These are phyloP conservation scores for Abrus precatorius DNA, from an alignment of 306 rosid species.

Conservation along the genomic window DNA sequence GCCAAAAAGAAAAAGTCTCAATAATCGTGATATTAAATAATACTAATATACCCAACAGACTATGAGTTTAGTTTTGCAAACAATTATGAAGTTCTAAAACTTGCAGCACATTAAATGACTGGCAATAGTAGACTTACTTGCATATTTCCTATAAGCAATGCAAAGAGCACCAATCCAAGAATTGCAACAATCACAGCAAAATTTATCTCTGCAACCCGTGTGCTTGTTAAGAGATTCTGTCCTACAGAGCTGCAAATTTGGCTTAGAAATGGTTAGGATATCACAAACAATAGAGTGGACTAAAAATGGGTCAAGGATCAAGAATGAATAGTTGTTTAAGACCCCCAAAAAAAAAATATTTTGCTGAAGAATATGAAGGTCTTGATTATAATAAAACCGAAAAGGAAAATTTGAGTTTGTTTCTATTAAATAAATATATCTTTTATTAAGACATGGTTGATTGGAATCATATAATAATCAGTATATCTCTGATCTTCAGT, in stretches of 20 bases:
- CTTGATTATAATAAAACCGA: not conserved
- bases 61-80: constrained; percentile 1
- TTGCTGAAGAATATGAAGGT: not conserved
- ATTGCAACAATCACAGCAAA: constrained; percentile 65
- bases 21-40: not conserved
- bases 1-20: not conserved
- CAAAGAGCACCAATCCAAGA: constrained; percentile 69
- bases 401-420: not conserved
- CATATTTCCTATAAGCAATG: constrained; percentile 68
- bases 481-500: not conserved
- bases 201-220: constrained; percentile 59
- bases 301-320: constrained; percentile 7
- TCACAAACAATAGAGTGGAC: constrained; percentile 7
- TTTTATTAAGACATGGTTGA: not conserved
- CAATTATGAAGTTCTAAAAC: constrained; percentile 3
- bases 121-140: constrained; percentile 53
- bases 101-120: constrained; percentile 6
- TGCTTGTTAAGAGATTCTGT: constrained; percentile 64
- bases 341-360: not conserved
- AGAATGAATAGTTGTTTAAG: not conserved
- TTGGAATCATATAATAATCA: constrained; percentile 12
- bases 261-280: constrained; percentile 33
- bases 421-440: not conserved
- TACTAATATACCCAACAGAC: not conserved
- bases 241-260: constrained; percentile 62